These are phyloP conservation scores for Coleophoma eucalyptorum DNA, from an alignment of 2,329 filamentous ascomycete genomes.

Conservation along the genomic window DNA sequence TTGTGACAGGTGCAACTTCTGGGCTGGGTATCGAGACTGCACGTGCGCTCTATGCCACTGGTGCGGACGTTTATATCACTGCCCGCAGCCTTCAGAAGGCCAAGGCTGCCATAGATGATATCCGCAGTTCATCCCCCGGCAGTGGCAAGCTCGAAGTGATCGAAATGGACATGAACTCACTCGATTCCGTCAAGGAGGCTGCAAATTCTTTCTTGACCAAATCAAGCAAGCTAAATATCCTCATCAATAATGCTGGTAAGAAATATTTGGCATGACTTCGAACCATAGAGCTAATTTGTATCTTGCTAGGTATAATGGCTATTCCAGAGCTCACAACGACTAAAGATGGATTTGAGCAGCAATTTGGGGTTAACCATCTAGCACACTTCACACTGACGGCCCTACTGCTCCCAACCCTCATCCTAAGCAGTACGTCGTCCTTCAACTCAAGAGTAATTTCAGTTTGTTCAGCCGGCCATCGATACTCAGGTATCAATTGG, in stretches of 20 bases:
- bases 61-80: conserved; percentile 32
- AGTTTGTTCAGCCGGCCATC: conserved; percentile 35
- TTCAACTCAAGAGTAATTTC: conserved; percentile 37
- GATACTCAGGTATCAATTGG: conserved; percentile 7
- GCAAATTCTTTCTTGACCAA: conserved; percentile 19
- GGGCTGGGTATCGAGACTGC: conserved; percentile 34
- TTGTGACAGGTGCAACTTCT: conserved; percentile 36
- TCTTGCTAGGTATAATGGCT: conserved; percentile 3
- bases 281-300: not conserved
- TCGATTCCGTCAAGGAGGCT: conserved; percentile 24
- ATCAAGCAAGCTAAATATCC: conserved; percentile 36
- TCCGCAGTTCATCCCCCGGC: conserved; percentile 11
- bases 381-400: conserved; percentile 47
- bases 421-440: conserved; percentile 28
- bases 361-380: conserved; percentile 49
- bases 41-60: conserved; percentile 31
- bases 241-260: conserved; percentile 11
- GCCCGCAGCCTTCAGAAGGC: conserved; percentile 31
- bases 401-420: conserved; percentile 32
- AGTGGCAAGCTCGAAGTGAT: conserved; percentile 25
- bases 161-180: conserved; percentile 26
- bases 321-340: conserved; percentile 6
- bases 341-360: conserved; percentile 40
- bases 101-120: conserved; percentile 15
- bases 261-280: not conserved